Conservation (phyloP, 2,329 filamentous ascomycete genomes). For the Leptographium radiaticola region DNA sequence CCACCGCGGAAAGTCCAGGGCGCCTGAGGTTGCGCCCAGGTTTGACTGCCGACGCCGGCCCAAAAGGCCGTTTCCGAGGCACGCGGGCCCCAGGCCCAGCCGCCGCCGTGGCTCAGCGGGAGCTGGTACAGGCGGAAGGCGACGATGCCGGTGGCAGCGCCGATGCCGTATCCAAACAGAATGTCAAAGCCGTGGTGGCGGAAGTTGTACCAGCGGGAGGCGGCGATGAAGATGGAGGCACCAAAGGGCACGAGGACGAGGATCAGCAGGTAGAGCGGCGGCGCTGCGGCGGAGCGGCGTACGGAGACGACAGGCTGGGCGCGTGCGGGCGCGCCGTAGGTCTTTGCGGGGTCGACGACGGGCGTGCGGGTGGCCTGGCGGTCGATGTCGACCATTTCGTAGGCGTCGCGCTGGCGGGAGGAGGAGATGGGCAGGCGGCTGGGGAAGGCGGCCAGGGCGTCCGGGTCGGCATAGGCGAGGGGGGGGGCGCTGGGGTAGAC, state of each 20-base stretch:
- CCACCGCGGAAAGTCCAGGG: not conserved
- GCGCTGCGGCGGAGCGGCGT: slow-evolving; percentile 65
- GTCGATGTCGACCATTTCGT: slow-evolving; percentile 16
- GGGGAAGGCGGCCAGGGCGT: slow-evolving; percentile 54
- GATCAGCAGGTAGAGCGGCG: slow-evolving; percentile 66
- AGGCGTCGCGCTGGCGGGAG: slow-evolving; percentile 14
- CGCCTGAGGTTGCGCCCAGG: slow-evolving; percentile 27
- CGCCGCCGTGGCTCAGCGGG: slow-evolving; percentile 63
- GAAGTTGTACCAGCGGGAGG: slow-evolving; percentile 77
- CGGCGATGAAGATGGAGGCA: slow-evolving; percentile 66
- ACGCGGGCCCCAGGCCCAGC: slow-evolving; percentile 81
- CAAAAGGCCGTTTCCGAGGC: slow-evolving; percentile 58
- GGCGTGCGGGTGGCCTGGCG: not conserved
- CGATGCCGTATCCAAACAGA: slow-evolving; percentile 70
- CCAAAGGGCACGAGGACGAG: slow-evolving; percentile 60
- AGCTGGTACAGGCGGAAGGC: slow-evolving; percentile 79
- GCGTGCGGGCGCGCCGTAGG: not conserved
- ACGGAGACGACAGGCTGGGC: slow-evolving; percentile 31
- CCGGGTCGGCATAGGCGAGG: slow-evolving; percentile 10
- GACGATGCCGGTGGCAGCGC: slow-evolving; percentile 56
- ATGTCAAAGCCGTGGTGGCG: slow-evolving; percentile 91
- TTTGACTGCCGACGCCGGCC: slow-evolving; percentile 53
- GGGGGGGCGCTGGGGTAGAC: slow-evolving; percentile 45
- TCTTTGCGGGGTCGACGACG: not conserved
- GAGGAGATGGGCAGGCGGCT: slow-evolving; percentile 43